Evolutionary conservation across 116 monocot genomes (phyloP).

Genomic region (Dioscorea cayenensis): DNA sequence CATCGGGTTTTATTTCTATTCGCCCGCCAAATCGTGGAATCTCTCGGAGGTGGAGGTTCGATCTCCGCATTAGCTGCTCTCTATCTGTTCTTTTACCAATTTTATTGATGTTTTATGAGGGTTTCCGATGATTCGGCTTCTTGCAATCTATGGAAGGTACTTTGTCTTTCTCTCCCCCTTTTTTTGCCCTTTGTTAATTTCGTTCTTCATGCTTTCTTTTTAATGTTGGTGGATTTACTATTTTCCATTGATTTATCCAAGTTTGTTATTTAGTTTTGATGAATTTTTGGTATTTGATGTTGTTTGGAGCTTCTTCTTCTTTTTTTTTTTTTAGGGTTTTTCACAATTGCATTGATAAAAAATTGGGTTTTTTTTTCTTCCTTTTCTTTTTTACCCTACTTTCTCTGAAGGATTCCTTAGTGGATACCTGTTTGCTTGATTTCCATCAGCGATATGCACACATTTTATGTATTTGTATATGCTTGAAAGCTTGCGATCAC

Average conservation of each 20-base stretch:
- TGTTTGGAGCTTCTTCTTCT: not conserved
- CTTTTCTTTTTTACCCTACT: too few species aligned
- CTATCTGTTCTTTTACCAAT: not conserved
- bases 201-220: not conserved
- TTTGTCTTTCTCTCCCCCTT: not conserved
- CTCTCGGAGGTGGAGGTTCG: not conserved
- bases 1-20: not conserved
- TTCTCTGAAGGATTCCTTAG: not conserved
- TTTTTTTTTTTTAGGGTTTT: not conserved
- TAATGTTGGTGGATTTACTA: not conserved
- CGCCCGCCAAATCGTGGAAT: not conserved
- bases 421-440: too few species aligned
- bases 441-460: too few species aligned
- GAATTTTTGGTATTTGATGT: not conserved
- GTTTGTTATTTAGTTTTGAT: not conserved
- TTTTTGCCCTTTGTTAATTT: not conserved
- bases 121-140: constrained; percentile 29
- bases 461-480: too few species aligned
- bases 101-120: constrained; percentile 4
- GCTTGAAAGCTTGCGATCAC: too few species aligned
- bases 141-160: constrained; percentile 25
- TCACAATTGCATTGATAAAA: not conserved
- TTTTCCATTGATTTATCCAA: not conserved
- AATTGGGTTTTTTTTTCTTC: too few species aligned
- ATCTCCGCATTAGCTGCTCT: not conserved